Evolutionary conservation across 2,329 filamentous ascomycete species (phyloP).

Genomic region (Calonectria honghensis): DNA sequence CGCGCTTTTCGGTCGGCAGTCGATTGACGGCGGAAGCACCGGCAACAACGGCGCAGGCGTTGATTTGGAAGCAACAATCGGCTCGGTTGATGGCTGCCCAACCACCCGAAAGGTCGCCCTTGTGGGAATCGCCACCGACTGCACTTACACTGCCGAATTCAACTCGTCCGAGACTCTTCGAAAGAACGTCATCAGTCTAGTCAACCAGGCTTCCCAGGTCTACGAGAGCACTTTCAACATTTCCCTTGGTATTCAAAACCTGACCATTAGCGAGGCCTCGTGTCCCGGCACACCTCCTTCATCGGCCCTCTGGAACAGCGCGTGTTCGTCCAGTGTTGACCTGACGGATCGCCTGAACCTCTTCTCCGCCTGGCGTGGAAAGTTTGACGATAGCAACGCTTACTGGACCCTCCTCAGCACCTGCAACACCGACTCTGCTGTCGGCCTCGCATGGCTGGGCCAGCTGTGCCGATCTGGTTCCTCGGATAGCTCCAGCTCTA

Average conservation of each 20-base stretch:
- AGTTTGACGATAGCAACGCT: slow-evolving; percentile 85
- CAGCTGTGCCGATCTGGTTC: slow-evolving; percentile 83
- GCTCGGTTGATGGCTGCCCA: slow-evolving; percentile 88
- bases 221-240: slow-evolving; percentile 97
- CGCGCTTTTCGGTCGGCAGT: slow-evolving; percentile 83
- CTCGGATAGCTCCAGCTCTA: slow-evolving; percentile 70
- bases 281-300: slow-evolving; percentile 83
- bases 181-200: slow-evolving; percentile 85
- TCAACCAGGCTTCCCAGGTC: slow-evolving; percentile 90
- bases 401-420: slow-evolving; percentile 94
- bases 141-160: slow-evolving; percentile 87
- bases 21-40: slow-evolving; percentile 78
- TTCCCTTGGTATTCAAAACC: slow-evolving; percentile 89
- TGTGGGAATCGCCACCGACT: slow-evolving; percentile 94
- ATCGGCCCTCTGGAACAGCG: slow-evolving; percentile 88
- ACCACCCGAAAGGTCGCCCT: slow-evolving; percentile 93
- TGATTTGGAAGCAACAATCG: slow-evolving; percentile 86
- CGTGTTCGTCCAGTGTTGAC: slow-evolving; percentile 76
- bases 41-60: slow-evolving; percentile 83
- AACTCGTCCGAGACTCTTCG: slow-evolving; percentile 76
- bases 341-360: slow-evolving; percentile 88
- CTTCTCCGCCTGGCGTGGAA: slow-evolving; percentile 92
- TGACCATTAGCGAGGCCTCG: slow-evolving; percentile 83
- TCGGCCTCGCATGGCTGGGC: slow-evolving; percentile 94
- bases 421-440: slow-evolving; percentile 87